Evolutionary conservation across 176 grass and related monocot species (phyloP).

Genomic region (Aegilops tauschii): DNA sequence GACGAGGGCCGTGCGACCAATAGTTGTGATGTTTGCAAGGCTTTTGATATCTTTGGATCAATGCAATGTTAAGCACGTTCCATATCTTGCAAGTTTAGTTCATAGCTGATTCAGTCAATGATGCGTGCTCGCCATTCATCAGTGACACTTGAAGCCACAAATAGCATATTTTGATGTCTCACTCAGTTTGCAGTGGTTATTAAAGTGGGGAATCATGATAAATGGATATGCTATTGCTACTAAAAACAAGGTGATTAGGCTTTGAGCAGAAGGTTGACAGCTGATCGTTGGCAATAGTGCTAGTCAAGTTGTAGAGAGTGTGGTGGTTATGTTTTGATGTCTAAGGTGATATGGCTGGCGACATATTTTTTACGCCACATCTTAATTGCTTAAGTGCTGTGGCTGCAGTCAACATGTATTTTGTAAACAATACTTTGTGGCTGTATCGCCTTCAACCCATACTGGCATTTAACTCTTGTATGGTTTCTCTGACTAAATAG

Average conservation of each 20-base stretch:
- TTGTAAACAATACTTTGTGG: neutral
- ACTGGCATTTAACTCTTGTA: neutral
- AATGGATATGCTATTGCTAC: neutral
- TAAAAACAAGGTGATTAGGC: neutral
- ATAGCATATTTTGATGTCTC: neutral
- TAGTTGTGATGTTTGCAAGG: too few relatives aligned
- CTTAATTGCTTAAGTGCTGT: conserved; percentile 11
- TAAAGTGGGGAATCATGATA: neutral
- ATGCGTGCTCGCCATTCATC: neutral
- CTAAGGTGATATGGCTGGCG: neutral
- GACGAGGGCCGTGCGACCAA: too few relatives aligned
- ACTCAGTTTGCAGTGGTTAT: neutral
- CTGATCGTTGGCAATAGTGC: neutral
- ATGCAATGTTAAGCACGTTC: neutral
- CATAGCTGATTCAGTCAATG: neutral
- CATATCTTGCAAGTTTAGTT: conserved; percentile 9
- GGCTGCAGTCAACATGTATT: neutral
- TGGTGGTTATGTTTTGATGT: neutral
- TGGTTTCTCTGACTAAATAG: conserved; percentile 2
- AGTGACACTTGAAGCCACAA: neutral
- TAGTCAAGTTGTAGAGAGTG: conserved; percentile 12
- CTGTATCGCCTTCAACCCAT: neutral
- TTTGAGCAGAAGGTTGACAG: neutral
- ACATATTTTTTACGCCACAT: neutral
- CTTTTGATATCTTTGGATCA: conserved; percentile 13